Evolutionary conservation across 2,329 filamentous ascomycete genomes (phyloP), one percentile per base, ranked within the genome.

Genomic region (Coniochaeta hoffmannii): DNA sequence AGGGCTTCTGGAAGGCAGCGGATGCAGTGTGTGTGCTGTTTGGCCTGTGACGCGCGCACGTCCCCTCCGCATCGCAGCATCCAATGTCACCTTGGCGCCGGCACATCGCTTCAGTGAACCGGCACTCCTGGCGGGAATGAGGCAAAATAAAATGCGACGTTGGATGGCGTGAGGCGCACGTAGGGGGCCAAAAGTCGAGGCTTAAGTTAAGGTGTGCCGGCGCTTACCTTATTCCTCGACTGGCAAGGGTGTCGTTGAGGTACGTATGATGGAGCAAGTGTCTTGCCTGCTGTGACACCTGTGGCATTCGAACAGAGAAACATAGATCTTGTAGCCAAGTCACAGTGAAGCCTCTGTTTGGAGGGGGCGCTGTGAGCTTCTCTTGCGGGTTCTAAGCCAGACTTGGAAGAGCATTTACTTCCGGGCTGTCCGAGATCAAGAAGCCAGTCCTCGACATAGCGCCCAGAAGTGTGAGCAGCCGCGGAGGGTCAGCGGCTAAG

Each of bases 31-130:
- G 41, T 46, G 41, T 6, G 9, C 5, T 28, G 19, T 6, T 14
- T 8, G 2, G 9, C 10, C 9, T n/a, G 17, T 22, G 36, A 46
- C 7, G 19, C 12, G 41, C 41, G 41, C 41, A 46, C 41, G 41
- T 46, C 22, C 41, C 22, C n/a, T 28, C 12, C 15, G 11, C 41
- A 46, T 14, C 15, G 41, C 41, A 46, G 24, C 41, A n/a, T n/a
- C n/a, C n/a, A 46, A 46, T 46, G 41, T 46, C 41, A 46, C 41
- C 41, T 28, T 6, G 11, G 8, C 24, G 41, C 19, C 41, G 41
- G 41, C 41, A 46, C 41, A 26, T 46, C 41, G 41, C 41, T 46
- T 46, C 41, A n/a, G 41, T 46, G 41, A 46, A 26, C 41, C 41
- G 41, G 41, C 41, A 46, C 22, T 46, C 41, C 41, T 46, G 41